Base-by-base conservation (phyloP, 2,329 filamentous ascomycete species). In the Fusarium floridanum region DNA sequence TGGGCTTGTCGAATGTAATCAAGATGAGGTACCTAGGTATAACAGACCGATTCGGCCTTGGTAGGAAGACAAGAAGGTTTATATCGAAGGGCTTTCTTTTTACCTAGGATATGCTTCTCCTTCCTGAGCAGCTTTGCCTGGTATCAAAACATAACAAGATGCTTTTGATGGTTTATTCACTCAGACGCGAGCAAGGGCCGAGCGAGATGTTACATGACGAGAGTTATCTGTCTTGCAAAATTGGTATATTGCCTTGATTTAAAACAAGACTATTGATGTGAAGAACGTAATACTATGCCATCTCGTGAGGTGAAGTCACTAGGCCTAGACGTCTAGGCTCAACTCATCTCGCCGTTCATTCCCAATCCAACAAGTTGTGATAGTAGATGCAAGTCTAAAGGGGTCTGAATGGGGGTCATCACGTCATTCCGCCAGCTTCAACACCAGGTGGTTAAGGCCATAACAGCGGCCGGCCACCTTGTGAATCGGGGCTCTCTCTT, bases 231-330 rank as follows among this genome's bases (percentile, higher is more conserved):
- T 41, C 68, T 74, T 75, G 64, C 74, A 53, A 74, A 75, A 64
- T 72, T 70, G 70, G 68, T 68, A 71, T 71, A 76, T 74, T 77
- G 73, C 65, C 73, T 78, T 77, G 45, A 72, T 68, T 76, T 55
- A 64, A 66, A 37, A 64, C 64, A 67, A 62, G 72, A 68, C 37
- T 64, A 41, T 68, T 61, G 24, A 56, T 69, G 68, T 55, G 39
- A 36, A 39, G 39, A 55, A 68, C 43, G 45, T 71, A 71, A 50
- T 63, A 53, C 24, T 24, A n/a, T 53, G 48, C 48, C 48, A 17
- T 53, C 27, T 32, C 27, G 50, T 59, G 68, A 22, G 39, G 20
- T 62, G 20, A 32, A 53, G 48, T 32, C 48, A 29, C 27, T 10
- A 20, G 27, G 48, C 48, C 27, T 29, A 29, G 27, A 29, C 24